Base-by-base conservation (phyloP, 371 early-diverging fungal genomes). In the Lichtheimia corymbifera region DNA sequence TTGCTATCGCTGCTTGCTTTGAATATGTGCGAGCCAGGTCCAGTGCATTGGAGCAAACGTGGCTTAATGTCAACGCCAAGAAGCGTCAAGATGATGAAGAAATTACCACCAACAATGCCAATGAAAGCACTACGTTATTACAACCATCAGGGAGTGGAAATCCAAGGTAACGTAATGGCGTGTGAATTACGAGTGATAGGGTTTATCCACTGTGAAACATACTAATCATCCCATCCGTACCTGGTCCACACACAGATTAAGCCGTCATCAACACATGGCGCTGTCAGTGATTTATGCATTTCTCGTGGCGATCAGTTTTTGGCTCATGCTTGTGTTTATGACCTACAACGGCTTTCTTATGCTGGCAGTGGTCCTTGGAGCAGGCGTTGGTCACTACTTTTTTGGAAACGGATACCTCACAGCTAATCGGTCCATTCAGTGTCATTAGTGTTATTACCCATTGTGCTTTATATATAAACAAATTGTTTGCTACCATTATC, bases 291-390 rank as follows among this genome's bases (percentile, higher is more conserved):
- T 88, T 25, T 90, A 93, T 59, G 87, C 87, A 53, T 64, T 82
- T 1, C 77, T 89, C 62, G 85, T 90, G 4, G 84, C 81, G 35
- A 81, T 91, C 56, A 90, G 90, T 41, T 90, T 89, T 69, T 85
- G 89, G 58, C 59, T 91, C 11, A 93, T 93, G 93, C 83, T 93
- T n/a, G 86, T 93, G 41, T 91, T 91, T 69, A 93, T 93, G 93
- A 93, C 91, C 0, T 93, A 90, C 68, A 93, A 93, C 63, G 91
- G 90, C 15, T 91, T 76, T 72, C 76, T 93, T 3, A 91, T 93
- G 78, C 69, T 88, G 5, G 80, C 87, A 7, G 82, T 86, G 2
- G 80, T 88, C 22, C 58, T 84, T 20, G 93, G 93, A 17, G 88
- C 93, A 13, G 86, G 87, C 7, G 53, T 85, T n/a, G 92, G 92